Conservation (phyloP, 129 eudicot species). For the Smallanthus sonchifolius region DNA sequence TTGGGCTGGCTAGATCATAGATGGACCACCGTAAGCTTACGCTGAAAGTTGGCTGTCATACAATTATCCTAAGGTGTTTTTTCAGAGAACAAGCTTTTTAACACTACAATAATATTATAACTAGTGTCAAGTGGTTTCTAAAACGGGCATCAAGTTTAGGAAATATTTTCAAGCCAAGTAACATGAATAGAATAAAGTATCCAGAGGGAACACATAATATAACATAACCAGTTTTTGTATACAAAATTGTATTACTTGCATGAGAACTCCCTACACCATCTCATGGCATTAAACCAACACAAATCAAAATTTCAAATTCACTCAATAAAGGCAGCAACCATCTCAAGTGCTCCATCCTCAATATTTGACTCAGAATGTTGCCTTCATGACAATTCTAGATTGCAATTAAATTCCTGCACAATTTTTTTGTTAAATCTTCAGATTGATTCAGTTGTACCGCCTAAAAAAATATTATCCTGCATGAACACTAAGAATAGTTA, state of each 20-base stretch:
- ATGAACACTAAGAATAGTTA: slow-evolving; percentile 16
- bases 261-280: slow-evolving; percentile 15
- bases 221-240: background rate
- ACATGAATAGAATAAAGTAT: background rate
- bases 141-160: too few species aligned
- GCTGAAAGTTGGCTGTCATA: too few species aligned
- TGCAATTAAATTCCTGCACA: background rate
- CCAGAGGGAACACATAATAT: background rate
- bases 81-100: too few species aligned
- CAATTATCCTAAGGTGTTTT: too few species aligned
- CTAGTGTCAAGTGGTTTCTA: too few species aligned
- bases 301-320: slow-evolving; percentile 6
- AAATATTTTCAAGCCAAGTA: background rate
- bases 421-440: background rate
- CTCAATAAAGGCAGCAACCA: slow-evolving; percentile 4
- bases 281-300: slow-evolving; percentile 1
- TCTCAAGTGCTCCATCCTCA: background rate
- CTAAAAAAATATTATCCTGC: slow-evolving; percentile 10
- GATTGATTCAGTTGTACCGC: background rate
- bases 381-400: slow-evolving; percentile 5
- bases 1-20: too few species aligned
- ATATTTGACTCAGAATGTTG: background rate
- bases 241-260: background rate
- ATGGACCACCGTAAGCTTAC: too few species aligned
- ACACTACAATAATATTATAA: too few species aligned